Conservation (phyloP, 108 stramenopile species). For the Pelagomonas calceolata region DNA sequence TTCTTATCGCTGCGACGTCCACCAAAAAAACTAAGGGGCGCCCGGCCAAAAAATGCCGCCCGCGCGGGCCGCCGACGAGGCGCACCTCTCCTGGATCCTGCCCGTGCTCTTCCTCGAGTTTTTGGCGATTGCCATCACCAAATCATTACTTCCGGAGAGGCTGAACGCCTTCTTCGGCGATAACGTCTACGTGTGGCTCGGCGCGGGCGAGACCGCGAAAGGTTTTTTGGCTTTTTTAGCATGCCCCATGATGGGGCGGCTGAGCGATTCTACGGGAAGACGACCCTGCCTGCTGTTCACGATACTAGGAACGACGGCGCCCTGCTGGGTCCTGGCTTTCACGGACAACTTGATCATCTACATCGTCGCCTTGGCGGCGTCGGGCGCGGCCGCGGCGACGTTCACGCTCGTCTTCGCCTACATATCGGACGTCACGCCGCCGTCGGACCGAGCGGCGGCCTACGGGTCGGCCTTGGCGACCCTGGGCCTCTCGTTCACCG, state of each 20-base stretch:
- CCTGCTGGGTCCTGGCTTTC: conserved; percentile 73
- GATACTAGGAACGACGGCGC: conserved; percentile 75
- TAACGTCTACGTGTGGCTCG: conserved; percentile 53
- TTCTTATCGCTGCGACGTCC: too few species aligned
- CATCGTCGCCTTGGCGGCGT: conserved; percentile 37
- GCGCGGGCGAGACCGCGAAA: conserved; percentile 63
- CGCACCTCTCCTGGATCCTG: conserved; percentile 72
- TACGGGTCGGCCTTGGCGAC: conserved; percentile 93
- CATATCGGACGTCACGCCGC: conserved; percentile 73
- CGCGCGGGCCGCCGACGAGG: too few species aligned
- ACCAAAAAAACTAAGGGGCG: too few species aligned
- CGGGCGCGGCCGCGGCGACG: conserved; percentile 84
- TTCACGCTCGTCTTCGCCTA: conserved; percentile 94
- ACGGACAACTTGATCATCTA: conserved; percentile 35
- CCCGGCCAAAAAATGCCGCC: too few species aligned
- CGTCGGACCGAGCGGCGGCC: conserved; percentile 67
- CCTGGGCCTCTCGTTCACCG: conserved; percentile 81
- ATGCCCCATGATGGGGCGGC: conserved; percentile 79
- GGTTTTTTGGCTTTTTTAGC: conserved; percentile 80
- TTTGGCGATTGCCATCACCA: conserved; percentile 66
- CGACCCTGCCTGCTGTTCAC: conserved; percentile 67
- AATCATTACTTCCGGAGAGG: conserved; percentile 63
- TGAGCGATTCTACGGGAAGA: conserved; percentile 72
- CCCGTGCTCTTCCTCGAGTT: conserved; percentile 88
- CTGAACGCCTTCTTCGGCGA: conserved; percentile 54